Conservation (phyloP, 495 filamentous ascomycete species). For the Cercophora samala region DNA sequence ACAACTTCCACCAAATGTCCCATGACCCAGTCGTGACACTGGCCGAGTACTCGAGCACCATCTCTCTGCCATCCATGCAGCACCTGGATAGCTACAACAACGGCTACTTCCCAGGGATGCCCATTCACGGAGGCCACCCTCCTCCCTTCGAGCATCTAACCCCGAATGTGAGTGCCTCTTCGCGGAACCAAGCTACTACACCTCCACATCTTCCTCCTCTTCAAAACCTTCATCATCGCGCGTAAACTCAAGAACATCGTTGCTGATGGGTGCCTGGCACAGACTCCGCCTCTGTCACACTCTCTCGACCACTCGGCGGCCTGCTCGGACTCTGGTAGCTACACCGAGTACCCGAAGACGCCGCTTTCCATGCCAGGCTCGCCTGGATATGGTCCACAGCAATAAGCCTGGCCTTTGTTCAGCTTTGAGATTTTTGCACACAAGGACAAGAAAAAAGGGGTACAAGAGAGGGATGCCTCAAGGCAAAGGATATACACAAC, state of each 20-base stretch:
- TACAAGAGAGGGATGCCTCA: not conserved
- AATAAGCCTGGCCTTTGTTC: slow-evolving; percentile 5
- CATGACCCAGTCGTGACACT: slow-evolving; percentile 42
- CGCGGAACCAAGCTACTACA: slow-evolving; percentile 35
- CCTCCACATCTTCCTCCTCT: slow-evolving; percentile 26
- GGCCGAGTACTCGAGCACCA: not conserved
- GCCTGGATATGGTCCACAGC: slow-evolving; percentile 47
- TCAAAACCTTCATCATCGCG: slow-evolving; percentile 30
- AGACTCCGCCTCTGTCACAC: slow-evolving; percentile 85
- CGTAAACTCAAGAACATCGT: slow-evolving; percentile 34
- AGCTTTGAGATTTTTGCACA: not conserved
- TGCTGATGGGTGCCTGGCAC: slow-evolving; percentile 46
- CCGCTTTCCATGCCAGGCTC: slow-evolving; percentile 67
- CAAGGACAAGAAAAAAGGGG: not conserved
- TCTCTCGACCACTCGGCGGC: slow-evolving; percentile 71
- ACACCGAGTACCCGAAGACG: slow-evolving; percentile 59
- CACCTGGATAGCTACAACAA: slow-evolving; percentile 52
- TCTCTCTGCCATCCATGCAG: slow-evolving; percentile 49
- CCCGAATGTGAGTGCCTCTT: slow-evolving; percentile 57
- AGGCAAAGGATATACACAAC: not conserved
- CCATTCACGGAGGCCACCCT: slow-evolving; percentile 49
- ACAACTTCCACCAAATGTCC: slow-evolving; percentile 41
- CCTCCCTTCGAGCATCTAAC: slow-evolving; percentile 62
- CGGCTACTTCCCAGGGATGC: slow-evolving; percentile 69
- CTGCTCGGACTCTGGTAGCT: slow-evolving; percentile 55